phyloP scores from a whole-genome alignment of 371 early-diverging fungal species.

The Rhizomucor pusillus region DNA sequence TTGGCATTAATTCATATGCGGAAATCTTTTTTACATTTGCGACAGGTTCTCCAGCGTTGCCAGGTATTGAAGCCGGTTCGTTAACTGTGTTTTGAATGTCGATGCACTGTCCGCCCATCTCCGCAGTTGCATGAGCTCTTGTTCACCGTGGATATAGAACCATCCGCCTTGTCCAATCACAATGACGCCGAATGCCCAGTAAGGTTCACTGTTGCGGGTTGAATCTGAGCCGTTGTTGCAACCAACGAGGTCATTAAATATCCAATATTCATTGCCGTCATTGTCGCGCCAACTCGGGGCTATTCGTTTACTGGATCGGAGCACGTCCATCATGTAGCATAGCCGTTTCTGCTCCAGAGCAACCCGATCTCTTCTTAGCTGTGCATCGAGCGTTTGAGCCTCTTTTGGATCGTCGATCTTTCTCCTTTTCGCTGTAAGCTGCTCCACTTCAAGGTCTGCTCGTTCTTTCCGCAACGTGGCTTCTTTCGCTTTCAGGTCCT shows the following conservation, averaged over 20 bases:
- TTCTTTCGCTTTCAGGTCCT: conserved; percentile 22
- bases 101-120: background rate
- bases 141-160: background rate
- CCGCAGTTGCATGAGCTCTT: background rate
- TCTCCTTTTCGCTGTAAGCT: conserved; percentile 16
- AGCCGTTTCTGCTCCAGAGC: conserved; percentile 16
- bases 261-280: conserved; percentile 40
- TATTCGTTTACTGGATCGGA: conserved; percentile 19
- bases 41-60: background rate
- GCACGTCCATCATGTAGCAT: conserved; percentile 7
- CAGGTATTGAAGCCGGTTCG: background rate
- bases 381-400: no score
- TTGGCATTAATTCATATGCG: no score
- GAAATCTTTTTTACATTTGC: no score
- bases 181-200: conserved; percentile 36
- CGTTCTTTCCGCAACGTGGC: conserved; percentile 20
- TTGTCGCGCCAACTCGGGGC: conserved; percentile 17
- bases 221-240: conserved; percentile 9
- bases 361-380: conserved; percentile 15
- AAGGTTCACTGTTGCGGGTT: conserved; percentile 26
- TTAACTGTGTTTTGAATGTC: background rate
- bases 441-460: background rate
- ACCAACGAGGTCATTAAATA: conserved; percentile 32
- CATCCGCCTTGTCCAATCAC: conserved; percentile 31
- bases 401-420: background rate